Conservation (phyloP, 2,329 filamentous ascomycete species). For the Cladosporium sp. region DNA sequence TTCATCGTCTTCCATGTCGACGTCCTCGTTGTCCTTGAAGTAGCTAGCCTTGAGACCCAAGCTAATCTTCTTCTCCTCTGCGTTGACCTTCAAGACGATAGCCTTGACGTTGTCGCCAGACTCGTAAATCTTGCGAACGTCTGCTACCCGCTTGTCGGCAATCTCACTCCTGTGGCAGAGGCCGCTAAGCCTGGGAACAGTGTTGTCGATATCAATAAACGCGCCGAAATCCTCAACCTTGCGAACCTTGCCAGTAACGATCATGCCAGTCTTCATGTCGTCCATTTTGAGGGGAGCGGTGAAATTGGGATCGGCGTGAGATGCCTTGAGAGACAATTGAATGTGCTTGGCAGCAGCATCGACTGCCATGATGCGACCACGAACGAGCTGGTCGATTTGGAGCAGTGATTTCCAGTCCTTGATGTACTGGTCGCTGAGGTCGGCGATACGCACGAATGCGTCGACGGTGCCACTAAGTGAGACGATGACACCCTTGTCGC, state of each 20-base stretch:
- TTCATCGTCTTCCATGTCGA: slow-evolving; percentile 42
- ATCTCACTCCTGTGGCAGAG: slow-evolving; percentile 92
- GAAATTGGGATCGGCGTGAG: slow-evolving; percentile 78
- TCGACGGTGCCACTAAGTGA: slow-evolving; percentile 78
- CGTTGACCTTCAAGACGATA: slow-evolving; percentile 76
- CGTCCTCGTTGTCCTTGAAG: slow-evolving; percentile 60
- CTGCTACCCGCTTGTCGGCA: slow-evolving; percentile 77
- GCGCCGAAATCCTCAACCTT: slow-evolving; percentile 95
- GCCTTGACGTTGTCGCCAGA: slow-evolving; percentile 94
- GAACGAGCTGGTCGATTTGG: slow-evolving; percentile 85
- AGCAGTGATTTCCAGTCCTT: slow-evolving; percentile 95
- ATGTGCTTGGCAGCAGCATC: slow-evolving; percentile 70
- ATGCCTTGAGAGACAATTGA: slow-evolving; percentile 85
- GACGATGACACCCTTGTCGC: slow-evolving; percentile 87
- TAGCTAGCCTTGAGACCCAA: slow-evolving; percentile 93
- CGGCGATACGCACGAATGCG: slow-evolving; percentile 80
- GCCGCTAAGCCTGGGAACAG: slow-evolving; percentile 78
- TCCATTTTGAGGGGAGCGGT: slow-evolving; percentile 70
- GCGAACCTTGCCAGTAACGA: slow-evolving; percentile 85
- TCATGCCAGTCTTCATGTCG: slow-evolving; percentile 77
- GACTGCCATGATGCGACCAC: slow-evolving; percentile 76
- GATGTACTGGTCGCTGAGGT: slow-evolving; percentile 85
- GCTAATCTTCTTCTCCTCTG: slow-evolving; percentile 74
- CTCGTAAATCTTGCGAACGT: slow-evolving; percentile 86
- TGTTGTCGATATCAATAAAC: slow-evolving; percentile 87